These are phyloP conservation scores for Trichosporon faecale DNA, from an alignment of 1,284 basidiomycete genomes.

Conservation along the genomic window DNA sequence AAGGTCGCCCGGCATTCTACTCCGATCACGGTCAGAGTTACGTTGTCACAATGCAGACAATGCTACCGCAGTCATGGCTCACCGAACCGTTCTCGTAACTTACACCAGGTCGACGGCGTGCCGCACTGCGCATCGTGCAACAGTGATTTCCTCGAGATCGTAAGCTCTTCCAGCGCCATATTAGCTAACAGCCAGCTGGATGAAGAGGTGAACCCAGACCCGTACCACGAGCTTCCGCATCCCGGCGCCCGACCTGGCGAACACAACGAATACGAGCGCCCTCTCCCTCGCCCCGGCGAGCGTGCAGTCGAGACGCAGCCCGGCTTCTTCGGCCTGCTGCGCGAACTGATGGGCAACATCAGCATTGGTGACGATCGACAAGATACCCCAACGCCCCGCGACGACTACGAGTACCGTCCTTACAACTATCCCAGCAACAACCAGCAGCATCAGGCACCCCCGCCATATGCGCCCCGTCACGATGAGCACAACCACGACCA, in stretches of 20 bases:
- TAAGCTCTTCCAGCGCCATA: constrained; percentile 18
- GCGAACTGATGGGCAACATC: not conserved
- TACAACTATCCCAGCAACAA: not conserved
- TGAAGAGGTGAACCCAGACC: constrained; percentile 44
- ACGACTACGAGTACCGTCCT: constrained; percentile 13
- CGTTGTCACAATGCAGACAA: too few relatives aligned
- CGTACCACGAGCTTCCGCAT: constrained; percentile 41
- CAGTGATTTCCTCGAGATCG: constrained; percentile 48
- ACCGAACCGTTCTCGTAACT: too few relatives aligned
- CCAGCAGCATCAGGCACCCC: not conserved
- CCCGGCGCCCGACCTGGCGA: constrained; percentile 25
- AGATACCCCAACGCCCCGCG: not conserved
- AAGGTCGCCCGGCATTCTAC: too few relatives aligned
- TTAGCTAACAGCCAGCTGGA: constrained; percentile 36
- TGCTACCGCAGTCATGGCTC: too few relatives aligned
- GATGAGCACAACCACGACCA: not conserved
- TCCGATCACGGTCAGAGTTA: too few relatives aligned
- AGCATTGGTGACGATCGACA: not conserved
- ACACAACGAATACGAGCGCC: constrained; percentile 10
- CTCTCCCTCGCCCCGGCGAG: constrained; percentile 20
- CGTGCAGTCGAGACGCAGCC: constrained; percentile 11
- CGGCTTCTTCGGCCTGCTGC: not conserved
- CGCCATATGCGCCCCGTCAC: not conserved
- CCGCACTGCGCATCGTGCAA: constrained; percentile 45
- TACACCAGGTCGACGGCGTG: constrained; percentile 31